phyloP scores from a whole-genome alignment of 148 eudicot species.

The Camellia lanceoleosa region DNA sequence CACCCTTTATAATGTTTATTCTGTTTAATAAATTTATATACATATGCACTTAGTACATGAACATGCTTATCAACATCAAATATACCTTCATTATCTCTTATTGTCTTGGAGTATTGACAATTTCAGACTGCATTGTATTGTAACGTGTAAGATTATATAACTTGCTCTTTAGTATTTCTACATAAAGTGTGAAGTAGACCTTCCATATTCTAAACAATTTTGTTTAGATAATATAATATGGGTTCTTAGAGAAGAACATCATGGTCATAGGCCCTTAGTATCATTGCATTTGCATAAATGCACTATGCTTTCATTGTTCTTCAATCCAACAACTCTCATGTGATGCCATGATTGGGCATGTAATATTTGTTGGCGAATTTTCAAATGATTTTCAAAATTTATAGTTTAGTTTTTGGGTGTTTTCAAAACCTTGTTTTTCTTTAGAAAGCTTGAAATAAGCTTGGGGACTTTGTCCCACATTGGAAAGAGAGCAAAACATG shows the following conservation, averaged over 20 bases:
- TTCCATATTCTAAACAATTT: not conserved
- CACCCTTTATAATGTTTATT: not conserved
- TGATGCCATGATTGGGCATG: not conserved
- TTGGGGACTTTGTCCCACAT: no score
- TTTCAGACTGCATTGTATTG: not conserved
- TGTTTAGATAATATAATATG: not conserved
- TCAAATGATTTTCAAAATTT: no score
- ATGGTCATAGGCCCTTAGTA: not conserved
- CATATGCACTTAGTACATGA: not conserved
- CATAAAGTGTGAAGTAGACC: not conserved
- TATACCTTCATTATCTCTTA: not conserved
- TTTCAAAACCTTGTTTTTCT: no score
- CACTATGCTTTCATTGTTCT: no score
- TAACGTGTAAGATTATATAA: not conserved
- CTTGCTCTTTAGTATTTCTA: not conserved
- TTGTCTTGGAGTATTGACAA: no score
- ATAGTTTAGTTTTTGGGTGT: no score
- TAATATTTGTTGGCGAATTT: not conserved
- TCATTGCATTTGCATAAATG: not conserved
- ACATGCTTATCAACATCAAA: not conserved
- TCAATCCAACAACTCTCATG: no score
- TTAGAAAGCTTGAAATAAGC: no score
- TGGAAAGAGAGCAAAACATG: no score
- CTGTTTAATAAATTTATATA: not conserved
- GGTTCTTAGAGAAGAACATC: not conserved